A percentile compares a stretch with the other conserved stretches of the same genome.
Evolutionary conservation across 352 stramenopile species (phyloP).

Genomic region (Saprolegnia parasitica): DNA sequence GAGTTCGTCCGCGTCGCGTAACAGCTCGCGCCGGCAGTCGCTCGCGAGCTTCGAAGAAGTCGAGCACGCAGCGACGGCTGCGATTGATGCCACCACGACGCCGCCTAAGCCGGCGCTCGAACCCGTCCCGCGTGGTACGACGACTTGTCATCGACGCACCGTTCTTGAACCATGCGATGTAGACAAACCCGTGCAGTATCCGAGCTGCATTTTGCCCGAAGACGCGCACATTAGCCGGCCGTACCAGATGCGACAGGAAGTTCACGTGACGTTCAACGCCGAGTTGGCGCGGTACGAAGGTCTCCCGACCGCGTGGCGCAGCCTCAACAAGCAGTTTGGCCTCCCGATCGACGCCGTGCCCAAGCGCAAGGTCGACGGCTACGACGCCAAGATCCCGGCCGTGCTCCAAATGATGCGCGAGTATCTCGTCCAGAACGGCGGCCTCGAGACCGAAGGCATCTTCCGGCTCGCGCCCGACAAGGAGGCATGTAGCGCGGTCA

Average conservation of each 20-base stretch:
- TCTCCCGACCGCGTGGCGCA: slow-evolving; percentile 53
- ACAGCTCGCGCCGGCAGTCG: slow-evolving; percentile 23
- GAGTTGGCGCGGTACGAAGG: slow-evolving; percentile 68
- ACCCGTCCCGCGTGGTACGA: not conserved
- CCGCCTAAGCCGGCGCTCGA: not conserved
- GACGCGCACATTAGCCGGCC: slow-evolving; percentile 45
- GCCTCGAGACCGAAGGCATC: slow-evolving; percentile 53
- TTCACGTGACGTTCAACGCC: slow-evolving; percentile 73
- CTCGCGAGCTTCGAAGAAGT: slow-evolving; percentile 27
- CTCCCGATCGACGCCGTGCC: slow-evolving; percentile 55
- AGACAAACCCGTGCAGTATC: not conserved
- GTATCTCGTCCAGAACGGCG: slow-evolving; percentile 46
- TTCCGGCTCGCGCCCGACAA: slow-evolving; percentile 75
- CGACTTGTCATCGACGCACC: not conserved
- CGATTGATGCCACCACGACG: slow-evolving; percentile 14
- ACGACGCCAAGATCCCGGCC: slow-evolving; percentile 59
- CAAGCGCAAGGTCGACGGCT: slow-evolving; percentile 53
- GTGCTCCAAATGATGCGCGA: slow-evolving; percentile 75
- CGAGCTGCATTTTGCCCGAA: not conserved
- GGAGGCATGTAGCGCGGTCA: slow-evolving; percentile 46
- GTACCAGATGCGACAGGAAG: slow-evolving; percentile 57
- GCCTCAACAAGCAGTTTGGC: slow-evolving; percentile 71
- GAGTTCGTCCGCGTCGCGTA: slow-evolving; percentile 22
- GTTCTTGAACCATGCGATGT: not conserved
- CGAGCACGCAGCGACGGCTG: slow-evolving; percentile 12